These are phyloP conservation scores for Fennellomyces sp. DNA, from an alignment of 371 early-diverging fungal genomes.

Conservation along the genomic window DNA sequence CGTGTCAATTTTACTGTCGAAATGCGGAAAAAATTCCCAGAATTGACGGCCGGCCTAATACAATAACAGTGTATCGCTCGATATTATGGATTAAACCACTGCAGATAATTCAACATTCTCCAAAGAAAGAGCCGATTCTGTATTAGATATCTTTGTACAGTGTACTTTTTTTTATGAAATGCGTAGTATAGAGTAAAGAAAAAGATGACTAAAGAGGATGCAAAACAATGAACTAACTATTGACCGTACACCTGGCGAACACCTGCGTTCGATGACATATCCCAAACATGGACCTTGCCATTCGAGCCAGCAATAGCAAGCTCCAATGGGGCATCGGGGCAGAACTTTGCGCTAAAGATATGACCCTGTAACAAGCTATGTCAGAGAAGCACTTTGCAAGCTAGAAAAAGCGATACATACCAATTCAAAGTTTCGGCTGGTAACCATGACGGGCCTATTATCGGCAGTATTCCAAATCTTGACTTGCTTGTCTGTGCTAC, in stretches of 20 bases:
- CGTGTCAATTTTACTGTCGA: no score
- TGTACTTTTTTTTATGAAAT: no score
- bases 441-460: constrained; percentile 75
- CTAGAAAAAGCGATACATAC: constrained; percentile 24
- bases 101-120: no score
- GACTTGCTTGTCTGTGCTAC: constrained; percentile 86
- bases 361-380: constrained; percentile 60
- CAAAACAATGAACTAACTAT: constrained; percentile 10
- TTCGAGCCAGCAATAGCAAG: constrained; percentile 87
- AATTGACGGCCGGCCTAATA: no score
- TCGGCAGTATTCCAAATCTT: constrained; percentile 92
- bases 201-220: not conserved
- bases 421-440: constrained; percentile 79
- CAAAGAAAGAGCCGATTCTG: no score
- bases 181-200: not conserved
- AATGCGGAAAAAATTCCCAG: no score
- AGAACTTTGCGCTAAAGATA: constrained; percentile 85
- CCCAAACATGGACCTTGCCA: constrained; percentile 91
- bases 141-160: no score
- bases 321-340: constrained; percentile 84
- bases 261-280: constrained; percentile 83
- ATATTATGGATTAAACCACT: no score
- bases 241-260: constrained; percentile 71
- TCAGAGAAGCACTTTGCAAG: constrained; percentile 3
- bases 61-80: no score